Evolutionary conservation across 1,284 basidiomycete species (phyloP).

Genomic region (Fomitiporia mediterranea): DNA sequence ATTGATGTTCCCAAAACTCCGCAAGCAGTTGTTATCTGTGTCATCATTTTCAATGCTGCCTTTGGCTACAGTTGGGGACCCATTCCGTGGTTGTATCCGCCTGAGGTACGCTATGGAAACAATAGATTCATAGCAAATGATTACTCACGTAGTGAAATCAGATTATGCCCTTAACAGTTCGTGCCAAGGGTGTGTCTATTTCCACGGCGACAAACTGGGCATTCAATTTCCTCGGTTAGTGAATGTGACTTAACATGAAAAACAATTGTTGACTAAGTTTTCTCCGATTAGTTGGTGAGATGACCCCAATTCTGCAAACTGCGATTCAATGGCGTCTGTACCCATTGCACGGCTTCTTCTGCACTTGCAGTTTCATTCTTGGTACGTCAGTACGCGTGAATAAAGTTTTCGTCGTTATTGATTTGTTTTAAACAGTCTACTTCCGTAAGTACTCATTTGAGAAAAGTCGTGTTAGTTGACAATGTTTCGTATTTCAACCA

Average conservation of each 20-base stretch:
- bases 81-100: conserved; percentile 85
- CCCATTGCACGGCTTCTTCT: conserved; percentile 96
- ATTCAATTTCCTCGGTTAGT: conserved; percentile 66
- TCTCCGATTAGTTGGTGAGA: conserved; percentile 62
- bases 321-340: conserved; percentile 90
- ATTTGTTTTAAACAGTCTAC: conserved; percentile 46
- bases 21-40: conserved; percentile 85
- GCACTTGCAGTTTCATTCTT: conserved; percentile 80
- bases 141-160: conserved; percentile 31
- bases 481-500: conserved; percentile 28
- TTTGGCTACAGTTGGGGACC: conserved; percentile 87
- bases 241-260: not conserved
- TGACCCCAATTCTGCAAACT: conserved; percentile 87
- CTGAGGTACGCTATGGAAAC: conserved; percentile 50
- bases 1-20: conserved; percentile 85
- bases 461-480: conserved; percentile 19
- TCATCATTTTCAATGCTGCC: conserved; percentile 91
- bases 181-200: conserved; percentile 92
- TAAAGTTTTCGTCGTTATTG: conserved; percentile 22
- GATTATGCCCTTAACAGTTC: conserved; percentile 88
- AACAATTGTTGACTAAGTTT: not conserved
- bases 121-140: not conserved
- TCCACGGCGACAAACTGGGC: conserved; percentile 86
- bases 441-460: conserved; percentile 49
- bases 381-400: conserved; percentile 38